Conservation (phyloP, 2,329 filamentous ascomycete species). For the Colletotrichum magnum region DNA sequence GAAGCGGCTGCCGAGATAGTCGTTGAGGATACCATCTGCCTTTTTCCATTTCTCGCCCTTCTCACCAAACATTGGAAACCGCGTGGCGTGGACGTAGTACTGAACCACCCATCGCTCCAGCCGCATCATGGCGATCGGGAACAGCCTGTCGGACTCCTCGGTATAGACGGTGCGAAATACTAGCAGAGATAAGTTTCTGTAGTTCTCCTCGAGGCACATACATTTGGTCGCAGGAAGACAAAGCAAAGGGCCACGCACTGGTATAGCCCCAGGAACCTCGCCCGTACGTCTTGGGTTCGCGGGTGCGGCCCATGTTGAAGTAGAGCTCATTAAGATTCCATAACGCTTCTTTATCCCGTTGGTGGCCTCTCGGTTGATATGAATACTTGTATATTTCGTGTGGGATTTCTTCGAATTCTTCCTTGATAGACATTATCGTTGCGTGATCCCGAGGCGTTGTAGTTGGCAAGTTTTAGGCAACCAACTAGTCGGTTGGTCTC, state of each 20-base stretch:
- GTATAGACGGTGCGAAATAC: not conserved
- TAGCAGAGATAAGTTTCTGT: not conserved
- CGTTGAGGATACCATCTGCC: not conserved
- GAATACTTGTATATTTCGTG: not conserved
- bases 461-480: not conserved
- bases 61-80: not conserved
- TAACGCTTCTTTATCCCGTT: not conserved
- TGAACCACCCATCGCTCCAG: not conserved
- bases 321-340: not conserved
- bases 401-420: not conserved
- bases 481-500: too few species aligned
- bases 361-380: not conserved
- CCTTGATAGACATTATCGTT: not conserved
- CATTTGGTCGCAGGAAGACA: too few species aligned
- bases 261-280: not conserved
- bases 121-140: not conserved
- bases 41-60: not conserved
- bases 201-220: not conserved
- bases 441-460: not conserved
- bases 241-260: not conserved
- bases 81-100: conserved; percentile 1
- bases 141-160: not conserved
- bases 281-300: not conserved
- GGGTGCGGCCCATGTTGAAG: not conserved
- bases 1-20: not conserved